phyloP scores from a whole-genome alignment of 345 rosid species.

The Aegle marmelos region DNA sequence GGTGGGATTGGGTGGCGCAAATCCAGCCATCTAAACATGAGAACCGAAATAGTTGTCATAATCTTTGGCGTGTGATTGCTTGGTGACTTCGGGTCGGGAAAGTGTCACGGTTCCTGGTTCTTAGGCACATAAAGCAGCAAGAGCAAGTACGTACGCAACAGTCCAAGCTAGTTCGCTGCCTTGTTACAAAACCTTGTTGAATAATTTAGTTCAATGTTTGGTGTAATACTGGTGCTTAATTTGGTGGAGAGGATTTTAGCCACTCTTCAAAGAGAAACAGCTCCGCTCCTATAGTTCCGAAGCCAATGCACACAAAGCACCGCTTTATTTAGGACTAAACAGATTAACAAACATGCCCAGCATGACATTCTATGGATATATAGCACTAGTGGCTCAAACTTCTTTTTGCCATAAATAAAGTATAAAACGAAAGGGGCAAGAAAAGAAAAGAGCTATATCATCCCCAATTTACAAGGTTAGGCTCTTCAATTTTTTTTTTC shows the following conservation, averaged over 20 bases:
- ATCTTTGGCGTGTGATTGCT: background rate
- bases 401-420: background rate
- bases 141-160: background rate
- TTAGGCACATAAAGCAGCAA: background rate
- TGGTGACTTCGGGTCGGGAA: background rate
- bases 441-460: background rate
- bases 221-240: constrained; percentile 17
- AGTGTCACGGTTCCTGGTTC: background rate
- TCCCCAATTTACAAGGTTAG: background rate
- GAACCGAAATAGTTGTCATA: background rate
- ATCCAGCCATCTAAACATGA: background rate
- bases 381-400: background rate
- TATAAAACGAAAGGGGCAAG: background rate
- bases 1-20: background rate
- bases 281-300: background rate
- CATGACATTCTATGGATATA: background rate
- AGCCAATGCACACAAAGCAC: background rate
- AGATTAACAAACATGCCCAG: background rate
- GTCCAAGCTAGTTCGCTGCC: background rate
- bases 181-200: background rate
- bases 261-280: background rate
- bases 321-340: constrained; percentile 4
- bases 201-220: background rate
- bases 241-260: constrained; percentile 8
- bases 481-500: background rate